These are phyloP conservation scores for Claviceps quebecensis DNA, from an alignment of 2,329 filamentous ascomycete species.

Conservation along the genomic window DNA sequence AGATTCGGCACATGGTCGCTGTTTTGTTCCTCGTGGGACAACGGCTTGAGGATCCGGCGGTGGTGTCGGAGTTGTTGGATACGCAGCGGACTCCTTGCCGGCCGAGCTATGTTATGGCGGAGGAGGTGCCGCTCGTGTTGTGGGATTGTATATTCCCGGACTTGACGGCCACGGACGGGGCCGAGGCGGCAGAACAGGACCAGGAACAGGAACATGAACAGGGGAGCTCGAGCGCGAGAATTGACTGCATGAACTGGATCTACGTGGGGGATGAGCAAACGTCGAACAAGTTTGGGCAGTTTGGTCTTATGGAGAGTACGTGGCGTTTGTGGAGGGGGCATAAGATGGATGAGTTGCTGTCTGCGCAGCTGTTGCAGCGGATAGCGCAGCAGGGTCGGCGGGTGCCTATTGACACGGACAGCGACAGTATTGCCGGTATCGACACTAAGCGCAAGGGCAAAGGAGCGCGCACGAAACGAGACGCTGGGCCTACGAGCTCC, in stretches of 20 bases:
- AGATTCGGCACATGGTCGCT: constrained; percentile 88
- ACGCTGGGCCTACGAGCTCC: constrained; percentile 11
- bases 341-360: constrained; percentile 83
- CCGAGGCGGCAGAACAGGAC: constrained; percentile 2
- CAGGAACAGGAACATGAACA: neutral
- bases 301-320: constrained; percentile 56
- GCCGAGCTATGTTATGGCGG: constrained; percentile 81
- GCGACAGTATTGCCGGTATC: too few relatives aligned
- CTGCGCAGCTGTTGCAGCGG: constrained; percentile 57
- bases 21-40: constrained; percentile 89
- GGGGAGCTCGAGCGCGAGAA: constrained; percentile 11
- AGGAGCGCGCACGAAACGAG: constrained; percentile 8
- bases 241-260: constrained; percentile 60
- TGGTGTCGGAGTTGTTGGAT: constrained; percentile 66
- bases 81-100: constrained; percentile 54
- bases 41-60: constrained; percentile 59
- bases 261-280: constrained; percentile 56
- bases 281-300: constrained; percentile 46
- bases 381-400: constrained; percentile 27
- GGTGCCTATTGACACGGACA: neutral
- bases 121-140: constrained; percentile 77
- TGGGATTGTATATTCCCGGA: constrained; percentile 89
- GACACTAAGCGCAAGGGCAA: too few relatives aligned
- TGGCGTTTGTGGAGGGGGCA: constrained; percentile 73
- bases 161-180: constrained; percentile 2